Conservation (phyloP, 2,329 filamentous ascomycete species). For the Curvularia eragrostidis region DNA sequence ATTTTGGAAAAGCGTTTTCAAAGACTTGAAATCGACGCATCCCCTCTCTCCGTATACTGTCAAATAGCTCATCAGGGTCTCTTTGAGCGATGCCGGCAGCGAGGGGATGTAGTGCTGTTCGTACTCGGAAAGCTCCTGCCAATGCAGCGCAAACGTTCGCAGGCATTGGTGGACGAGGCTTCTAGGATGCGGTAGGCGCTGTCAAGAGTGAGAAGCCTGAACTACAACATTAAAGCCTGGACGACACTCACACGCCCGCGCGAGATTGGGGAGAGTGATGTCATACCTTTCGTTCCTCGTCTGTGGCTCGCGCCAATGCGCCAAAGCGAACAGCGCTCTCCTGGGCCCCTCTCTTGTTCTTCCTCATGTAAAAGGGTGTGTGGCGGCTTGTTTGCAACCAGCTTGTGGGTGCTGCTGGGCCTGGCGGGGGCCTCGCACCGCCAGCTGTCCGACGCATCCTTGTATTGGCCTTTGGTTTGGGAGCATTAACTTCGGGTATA, state of each 20-base stretch:
- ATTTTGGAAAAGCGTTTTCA: constrained; percentile 59
- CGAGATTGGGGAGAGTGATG: constrained; percentile 4
- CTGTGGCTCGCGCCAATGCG: constrained; percentile 32
- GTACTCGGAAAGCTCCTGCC: constrained; percentile 63
- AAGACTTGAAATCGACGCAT: constrained; percentile 51
- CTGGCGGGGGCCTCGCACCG: constrained; percentile 47
- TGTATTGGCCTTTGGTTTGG: constrained; percentile 52
- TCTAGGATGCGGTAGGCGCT: constrained; percentile 40
- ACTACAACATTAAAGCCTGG: constrained; percentile 19
- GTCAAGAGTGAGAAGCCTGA: constrained; percentile 34
- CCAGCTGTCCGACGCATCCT: constrained; percentile 33
- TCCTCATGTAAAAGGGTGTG: constrained; percentile 30
- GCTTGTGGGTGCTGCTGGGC: constrained; percentile 56
- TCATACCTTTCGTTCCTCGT: constrained; percentile 38
- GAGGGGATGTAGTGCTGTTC: constrained; percentile 62
- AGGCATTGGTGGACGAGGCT: constrained; percentile 61
- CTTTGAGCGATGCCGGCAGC: constrained; percentile 60
- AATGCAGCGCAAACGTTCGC: constrained; percentile 62
- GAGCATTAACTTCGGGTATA: constrained; percentile 55
- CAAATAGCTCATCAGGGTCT: constrained; percentile 63
- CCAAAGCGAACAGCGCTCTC: constrained; percentile 28
- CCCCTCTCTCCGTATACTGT: constrained; percentile 56
- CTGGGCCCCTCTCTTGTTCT: constrained; percentile 20
- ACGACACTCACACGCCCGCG: constrained; percentile 6
- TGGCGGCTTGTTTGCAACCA: constrained; percentile 50